Conservation (phyloP, 768 basidiomycete genomes). For the Tubosaeta sp. region DNA sequence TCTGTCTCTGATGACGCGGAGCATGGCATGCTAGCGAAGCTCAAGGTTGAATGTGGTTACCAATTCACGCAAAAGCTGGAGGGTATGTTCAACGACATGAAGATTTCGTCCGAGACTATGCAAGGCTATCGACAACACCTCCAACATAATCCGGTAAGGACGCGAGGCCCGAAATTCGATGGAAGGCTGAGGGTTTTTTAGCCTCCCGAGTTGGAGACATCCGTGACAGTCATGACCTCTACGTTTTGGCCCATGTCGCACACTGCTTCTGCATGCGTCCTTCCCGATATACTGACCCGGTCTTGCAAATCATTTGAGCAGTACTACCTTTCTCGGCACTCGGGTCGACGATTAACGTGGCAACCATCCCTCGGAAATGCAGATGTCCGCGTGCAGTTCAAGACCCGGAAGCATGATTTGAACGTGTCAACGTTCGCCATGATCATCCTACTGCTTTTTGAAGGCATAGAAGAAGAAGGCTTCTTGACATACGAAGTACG, state of each 20-base stretch:
- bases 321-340: conserved; percentile 87
- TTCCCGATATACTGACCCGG: conserved; percentile 61
- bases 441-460: conserved; percentile 85
- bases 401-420: conserved; percentile 74
- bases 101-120: conserved; percentile 78
- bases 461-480: conserved; percentile 62
- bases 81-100: conserved; percentile 99
- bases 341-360: conserved; percentile 89
- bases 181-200: conserved; percentile 30
- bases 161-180: not conserved
- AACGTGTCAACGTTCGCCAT: conserved; percentile 90
- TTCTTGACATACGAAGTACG: conserved; percentile 73
- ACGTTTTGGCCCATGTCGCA: conserved; percentile 93
- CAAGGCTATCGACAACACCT: conserved; percentile 64
- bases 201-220: conserved; percentile 75
- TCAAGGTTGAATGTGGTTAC: conserved; percentile 93
- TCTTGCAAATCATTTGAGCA: conserved; percentile 77
- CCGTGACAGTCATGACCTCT: conserved; percentile 91
- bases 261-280: conserved; percentile 55
- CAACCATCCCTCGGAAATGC: conserved; percentile 86
- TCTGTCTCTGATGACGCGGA: conserved; percentile 98
- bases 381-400: conserved; percentile 83
- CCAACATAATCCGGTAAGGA: conserved; percentile 55
- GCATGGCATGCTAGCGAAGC: conserved; percentile 92
- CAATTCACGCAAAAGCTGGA: conserved; percentile 98